Conservation (phyloP, 192 early-diverging fungal species). For the Phycomyces nitens region DNA sequence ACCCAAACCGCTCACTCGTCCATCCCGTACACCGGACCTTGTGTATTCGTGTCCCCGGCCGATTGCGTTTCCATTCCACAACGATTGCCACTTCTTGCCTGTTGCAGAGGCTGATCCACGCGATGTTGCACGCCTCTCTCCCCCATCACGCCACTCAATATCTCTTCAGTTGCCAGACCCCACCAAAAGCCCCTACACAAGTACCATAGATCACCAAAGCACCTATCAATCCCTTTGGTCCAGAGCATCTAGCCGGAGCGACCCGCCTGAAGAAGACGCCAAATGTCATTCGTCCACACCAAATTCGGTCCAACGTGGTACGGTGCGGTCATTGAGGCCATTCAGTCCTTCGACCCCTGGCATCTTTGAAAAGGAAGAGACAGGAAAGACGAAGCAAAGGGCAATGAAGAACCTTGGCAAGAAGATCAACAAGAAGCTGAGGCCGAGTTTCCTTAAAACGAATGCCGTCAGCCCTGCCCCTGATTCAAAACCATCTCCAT, state of each 20-base stretch:
- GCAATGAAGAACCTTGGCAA: neutral
- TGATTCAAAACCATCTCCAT: neutral
- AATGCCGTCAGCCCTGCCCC: neutral
- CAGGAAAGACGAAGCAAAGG: neutral
- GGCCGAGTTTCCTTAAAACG: neutral
- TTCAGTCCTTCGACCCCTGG: neutral
- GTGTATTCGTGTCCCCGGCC: slow-evolving; percentile 30
- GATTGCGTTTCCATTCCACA: slow-evolving; percentile 36
- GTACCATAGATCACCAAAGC: neutral
- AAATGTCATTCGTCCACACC: neutral
- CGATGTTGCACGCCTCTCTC: slow-evolving; percentile 17
- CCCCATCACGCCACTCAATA: neutral
- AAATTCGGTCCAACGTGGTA: slow-evolving; percentile 3
- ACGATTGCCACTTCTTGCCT: slow-evolving; percentile 33
- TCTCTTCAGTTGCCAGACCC: neutral
- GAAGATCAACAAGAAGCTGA: neutral
- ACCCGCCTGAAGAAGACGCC: neutral
- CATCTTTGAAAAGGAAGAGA: neutral
- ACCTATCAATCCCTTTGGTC: slow-evolving; percentile 1
- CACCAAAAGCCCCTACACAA: neutral
- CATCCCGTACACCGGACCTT: slow-evolving; percentile 13
- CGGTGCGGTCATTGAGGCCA: slow-evolving; percentile 11
- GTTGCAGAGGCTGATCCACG: slow-evolving; percentile 30
- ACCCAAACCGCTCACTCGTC: neutral
- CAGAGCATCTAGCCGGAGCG: neutral